Percentiles rank a stretch among this genome's conserved stretches.
Evolutionary conservation across 2,329 filamentous ascomycete genomes (phyloP).

Genomic region (Colletotrichum sp.): DNA sequence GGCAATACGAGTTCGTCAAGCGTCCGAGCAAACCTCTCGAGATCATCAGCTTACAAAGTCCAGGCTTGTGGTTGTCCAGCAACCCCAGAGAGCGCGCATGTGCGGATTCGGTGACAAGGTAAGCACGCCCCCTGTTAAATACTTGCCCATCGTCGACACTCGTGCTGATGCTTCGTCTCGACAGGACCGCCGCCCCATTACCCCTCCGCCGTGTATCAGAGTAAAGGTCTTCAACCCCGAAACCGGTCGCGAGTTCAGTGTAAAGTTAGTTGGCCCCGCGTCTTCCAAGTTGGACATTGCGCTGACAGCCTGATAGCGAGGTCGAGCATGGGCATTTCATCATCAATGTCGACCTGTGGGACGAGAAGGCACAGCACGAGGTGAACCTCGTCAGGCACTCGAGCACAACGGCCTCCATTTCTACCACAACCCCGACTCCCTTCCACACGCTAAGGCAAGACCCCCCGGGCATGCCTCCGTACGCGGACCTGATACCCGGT

Average conservation of each 20-base stretch:
- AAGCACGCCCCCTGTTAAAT: not conserved
- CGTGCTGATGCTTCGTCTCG: slow-evolving; percentile 6
- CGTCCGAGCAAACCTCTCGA: not conserved
- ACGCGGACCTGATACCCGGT: slow-evolving; percentile 6
- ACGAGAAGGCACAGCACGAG: slow-evolving; percentile 67
- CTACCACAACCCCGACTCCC: slow-evolving; percentile 80
- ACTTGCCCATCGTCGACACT: slow-evolving; percentile 23
- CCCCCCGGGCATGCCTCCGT: slow-evolving; percentile 23
- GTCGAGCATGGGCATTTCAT: slow-evolving; percentile 59
- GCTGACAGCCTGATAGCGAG: slow-evolving; percentile 54
- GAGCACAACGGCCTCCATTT: slow-evolving; percentile 77
- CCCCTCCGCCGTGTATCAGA: slow-evolving; percentile 89
- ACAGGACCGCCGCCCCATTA: slow-evolving; percentile 93
- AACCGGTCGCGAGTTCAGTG: slow-evolving; percentile 82
- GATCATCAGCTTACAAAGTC: not conserved
- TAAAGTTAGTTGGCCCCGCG: slow-evolving; percentile 64
- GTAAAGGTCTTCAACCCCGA: slow-evolving; percentile 77
- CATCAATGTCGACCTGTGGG: slow-evolving; percentile 72
- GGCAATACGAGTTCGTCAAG: slow-evolving; percentile 11
- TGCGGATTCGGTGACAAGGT: slow-evolving; percentile 99
- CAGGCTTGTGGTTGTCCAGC: slow-evolving; percentile 83
- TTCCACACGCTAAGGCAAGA: slow-evolving; percentile 46
- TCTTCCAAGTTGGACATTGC: not conserved
- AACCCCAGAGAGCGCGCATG: slow-evolving; percentile 93
- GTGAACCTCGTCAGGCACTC: slow-evolving; percentile 70